Conservation (phyloP, 768 basidiomycete genomes). For the Lentinula sp. region DNA sequence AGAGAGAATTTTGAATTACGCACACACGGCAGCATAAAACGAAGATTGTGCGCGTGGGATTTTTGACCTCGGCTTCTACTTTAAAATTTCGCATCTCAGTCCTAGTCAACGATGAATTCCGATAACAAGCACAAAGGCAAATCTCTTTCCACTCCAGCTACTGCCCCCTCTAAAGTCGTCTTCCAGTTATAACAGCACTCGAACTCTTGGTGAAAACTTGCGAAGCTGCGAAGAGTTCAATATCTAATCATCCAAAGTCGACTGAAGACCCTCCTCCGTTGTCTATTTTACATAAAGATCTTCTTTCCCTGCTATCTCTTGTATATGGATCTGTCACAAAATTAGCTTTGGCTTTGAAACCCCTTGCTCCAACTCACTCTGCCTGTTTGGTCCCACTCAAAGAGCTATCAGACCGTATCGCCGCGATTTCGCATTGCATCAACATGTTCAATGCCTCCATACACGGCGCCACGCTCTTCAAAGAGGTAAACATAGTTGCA, state of each 20-base stretch:
- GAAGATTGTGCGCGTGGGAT: neutral
- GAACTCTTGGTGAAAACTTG: slow-evolving; percentile 29
- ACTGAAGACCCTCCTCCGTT: slow-evolving; percentile 21
- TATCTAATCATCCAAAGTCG: slow-evolving; percentile 12
- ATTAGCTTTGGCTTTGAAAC: slow-evolving; percentile 56
- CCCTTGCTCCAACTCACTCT: slow-evolving; percentile 43
- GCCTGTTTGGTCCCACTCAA: slow-evolving; percentile 46
- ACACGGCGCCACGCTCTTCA: slow-evolving; percentile 42
- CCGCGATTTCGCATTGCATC: slow-evolving; percentile 45
- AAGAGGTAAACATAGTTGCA: slow-evolving; percentile 35
- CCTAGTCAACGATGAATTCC: neutral
- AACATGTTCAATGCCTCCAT: slow-evolving; percentile 29
- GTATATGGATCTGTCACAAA: slow-evolving; percentile 55
- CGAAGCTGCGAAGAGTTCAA: slow-evolving; percentile 25
- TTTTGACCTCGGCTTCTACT: slow-evolving; percentile 1
- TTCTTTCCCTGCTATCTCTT: slow-evolving; percentile 51
- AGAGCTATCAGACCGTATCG: slow-evolving; percentile 43
- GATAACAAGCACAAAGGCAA: slow-evolving; percentile 36
- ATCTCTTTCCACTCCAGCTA: neutral
- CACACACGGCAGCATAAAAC: neutral
- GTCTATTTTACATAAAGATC: slow-evolving; percentile 43
- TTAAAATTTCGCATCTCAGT: neutral
- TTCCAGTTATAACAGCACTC: slow-evolving; percentile 26
- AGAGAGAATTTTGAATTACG: neutral
- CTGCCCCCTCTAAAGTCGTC: neutral